Evolutionary conservation across 2,329 filamentous ascomycete species (phyloP), one percentile per base, ranked within the genome.

Genomic region (Pseudopithomyces maydicus): DNA sequence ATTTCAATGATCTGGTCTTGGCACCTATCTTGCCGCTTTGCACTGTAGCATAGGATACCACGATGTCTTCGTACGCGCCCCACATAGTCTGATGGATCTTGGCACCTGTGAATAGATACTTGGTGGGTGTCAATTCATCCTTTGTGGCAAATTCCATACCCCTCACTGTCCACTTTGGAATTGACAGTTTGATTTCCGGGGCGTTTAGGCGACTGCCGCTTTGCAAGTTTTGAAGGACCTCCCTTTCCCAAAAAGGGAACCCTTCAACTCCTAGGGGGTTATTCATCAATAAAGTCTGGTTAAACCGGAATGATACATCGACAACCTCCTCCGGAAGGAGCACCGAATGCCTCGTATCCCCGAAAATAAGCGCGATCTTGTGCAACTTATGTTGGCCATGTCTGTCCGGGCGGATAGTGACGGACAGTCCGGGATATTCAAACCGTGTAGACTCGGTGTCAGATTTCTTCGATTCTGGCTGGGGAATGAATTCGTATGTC

Each of bases 21-120:
- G 66, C 61, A 10, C 64, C 68, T n/a, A 74, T 7, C 36, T 70
- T 71, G 19, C 72, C 70, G 7, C 63, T 66, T 41, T 73, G 70
- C n/a, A 59, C 44, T 2, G 66, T 67, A 39, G 46, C 67, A 56
- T 65, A 68, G 5, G 58, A 55, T 10, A 67, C 49, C 4, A 20
- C 15, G 22, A 53, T 56, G 7, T 56, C 58, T 5, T 62, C 41
- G 11, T 69, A 52, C 4, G 48, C 44, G 1, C 66, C 66, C 3
- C 29, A 50, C 20, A 70, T 58, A 19, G 55, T 60, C 47, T 76
- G 70, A 3, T 64, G 58, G 44, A 74, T 69, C 36, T 66, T 64
- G 3, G 74, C 62, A 17, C 68, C 68, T 1, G 66, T 64, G 53
- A 74, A 74, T 41, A 72, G 52, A 33, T 71, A 76, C 10, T 58